A percentile compares a stretch with the other conserved stretches of the same genome.
phyloP scores from a whole-genome alignment of 2,329 filamentous ascomycete genomes.

The Pseudovirgaria hyperparasitica region DNA sequence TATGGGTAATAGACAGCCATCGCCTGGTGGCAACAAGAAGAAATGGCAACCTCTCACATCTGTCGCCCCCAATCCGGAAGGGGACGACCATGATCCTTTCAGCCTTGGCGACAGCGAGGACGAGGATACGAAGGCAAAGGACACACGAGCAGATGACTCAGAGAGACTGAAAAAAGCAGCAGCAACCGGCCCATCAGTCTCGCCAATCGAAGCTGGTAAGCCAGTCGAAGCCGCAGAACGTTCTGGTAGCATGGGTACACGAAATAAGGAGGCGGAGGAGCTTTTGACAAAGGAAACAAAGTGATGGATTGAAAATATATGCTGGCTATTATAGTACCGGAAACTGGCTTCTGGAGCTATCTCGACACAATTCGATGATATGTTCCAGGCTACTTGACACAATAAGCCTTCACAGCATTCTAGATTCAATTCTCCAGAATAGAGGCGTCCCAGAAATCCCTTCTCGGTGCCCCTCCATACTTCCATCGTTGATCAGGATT shows the following conservation, averaged over 20 bases:
- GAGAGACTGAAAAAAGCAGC: slow-evolving; percentile 38
- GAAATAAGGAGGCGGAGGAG: slow-evolving; percentile 33
- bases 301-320: too few species aligned
- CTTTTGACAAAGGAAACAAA: slow-evolving; percentile 25
- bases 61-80: slow-evolving; percentile 72
- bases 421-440: too few species aligned
- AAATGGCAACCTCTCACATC: slow-evolving; percentile 94
- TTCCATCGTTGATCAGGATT: too few species aligned
- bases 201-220: slow-evolving; percentile 44
- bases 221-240: slow-evolving; percentile 18
- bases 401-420: too few species aligned
- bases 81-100: slow-evolving; percentile 82
- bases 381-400: too few species aligned
- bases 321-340: too few species aligned
- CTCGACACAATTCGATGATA: too few species aligned
- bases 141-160: slow-evolving; percentile 40
- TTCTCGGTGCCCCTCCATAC: too few species aligned
- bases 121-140: slow-evolving; percentile 60
- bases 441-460: too few species aligned
- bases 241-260: slow-evolving; percentile 29
- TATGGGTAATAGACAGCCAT: slow-evolving; percentile 17
- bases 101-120: slow-evolving; percentile 94
- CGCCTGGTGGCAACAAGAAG: slow-evolving; percentile 52
- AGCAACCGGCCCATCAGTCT: too few species aligned
- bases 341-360: too few species aligned